Conservation (phyloP, 73 alveolate species). For the Loxodes magnus region DNA sequence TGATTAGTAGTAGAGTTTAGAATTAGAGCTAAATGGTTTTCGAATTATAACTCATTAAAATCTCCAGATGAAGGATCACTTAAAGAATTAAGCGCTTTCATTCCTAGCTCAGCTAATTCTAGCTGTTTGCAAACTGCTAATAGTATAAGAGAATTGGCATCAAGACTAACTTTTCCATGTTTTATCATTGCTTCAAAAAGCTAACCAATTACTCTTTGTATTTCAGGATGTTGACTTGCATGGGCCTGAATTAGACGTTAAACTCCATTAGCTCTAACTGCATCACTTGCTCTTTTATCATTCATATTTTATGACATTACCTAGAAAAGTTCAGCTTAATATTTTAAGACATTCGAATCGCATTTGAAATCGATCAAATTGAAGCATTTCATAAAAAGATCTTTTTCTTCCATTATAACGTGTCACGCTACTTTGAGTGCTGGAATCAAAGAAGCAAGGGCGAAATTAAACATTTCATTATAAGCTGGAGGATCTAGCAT, state of each 20-base stretch:
- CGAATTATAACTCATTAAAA: constrained; percentile 55
- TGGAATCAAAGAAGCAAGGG: constrained; percentile 49
- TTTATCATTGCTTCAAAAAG: constrained; percentile 31
- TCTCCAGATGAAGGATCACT: constrained; percentile 44
- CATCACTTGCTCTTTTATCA: constrained; percentile 53
- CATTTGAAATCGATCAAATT: constrained; percentile 42
- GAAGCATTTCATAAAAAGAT: constrained; percentile 31
- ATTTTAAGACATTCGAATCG: constrained; percentile 35
- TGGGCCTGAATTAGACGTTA: constrained; percentile 49
- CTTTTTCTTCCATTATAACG: constrained; percentile 47
- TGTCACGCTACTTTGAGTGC: constrained; percentile 46
- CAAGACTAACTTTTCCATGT: constrained; percentile 42
- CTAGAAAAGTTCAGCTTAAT: constrained; percentile 39
- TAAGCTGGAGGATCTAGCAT: constrained; percentile 51
- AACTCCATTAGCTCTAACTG: constrained; percentile 36
- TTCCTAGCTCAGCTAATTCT: constrained; percentile 30
- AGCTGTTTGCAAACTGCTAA: constrained; percentile 15
- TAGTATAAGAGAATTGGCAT: constrained; percentile 47
- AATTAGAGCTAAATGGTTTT: constrained; percentile 56
- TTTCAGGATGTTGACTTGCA: constrained; percentile 34
- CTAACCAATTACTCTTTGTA: constrained; percentile 30
- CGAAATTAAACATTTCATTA: constrained; percentile 59
- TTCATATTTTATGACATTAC: constrained; percentile 42
- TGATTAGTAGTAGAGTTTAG: constrained; percentile 36
- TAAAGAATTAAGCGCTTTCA: constrained; percentile 36